Evolutionary conservation across 805 yeast species (phyloP).

Genomic region (Lipomyces anomalus): DNA sequence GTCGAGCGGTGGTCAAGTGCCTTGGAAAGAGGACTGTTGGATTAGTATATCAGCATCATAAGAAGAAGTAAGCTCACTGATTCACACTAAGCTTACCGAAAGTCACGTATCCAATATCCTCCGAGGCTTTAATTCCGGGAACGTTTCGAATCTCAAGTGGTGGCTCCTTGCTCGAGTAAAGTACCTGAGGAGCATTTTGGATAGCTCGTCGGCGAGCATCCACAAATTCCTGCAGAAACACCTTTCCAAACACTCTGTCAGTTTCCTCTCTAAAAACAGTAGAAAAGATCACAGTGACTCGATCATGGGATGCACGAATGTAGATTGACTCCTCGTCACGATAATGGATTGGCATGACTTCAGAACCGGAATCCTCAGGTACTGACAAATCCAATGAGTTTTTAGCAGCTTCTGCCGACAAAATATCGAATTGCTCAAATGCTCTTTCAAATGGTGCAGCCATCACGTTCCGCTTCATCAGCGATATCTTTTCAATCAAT

Average conservation of each 20-base stretch:
- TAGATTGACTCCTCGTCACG: constrained; percentile 91
- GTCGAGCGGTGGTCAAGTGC: constrained; percentile 49
- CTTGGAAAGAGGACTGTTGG: constrained; percentile 39
- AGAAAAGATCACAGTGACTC: constrained; percentile 94
- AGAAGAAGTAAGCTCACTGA: not conserved
- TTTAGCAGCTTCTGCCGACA: constrained; percentile 42
- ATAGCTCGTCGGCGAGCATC: constrained; percentile 64
- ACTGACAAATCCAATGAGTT: constrained; percentile 37
- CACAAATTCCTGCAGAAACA: constrained; percentile 58
- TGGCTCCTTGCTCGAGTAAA: constrained; percentile 83
- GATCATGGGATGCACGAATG: constrained; percentile 85
- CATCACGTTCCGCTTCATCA: constrained; percentile 77
- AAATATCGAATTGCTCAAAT: constrained; percentile 66
- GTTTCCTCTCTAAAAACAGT: constrained; percentile 95
- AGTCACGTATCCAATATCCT: constrained; percentile 53
- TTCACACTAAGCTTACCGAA: constrained; percentile 37
- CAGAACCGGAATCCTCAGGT: constrained; percentile 43
- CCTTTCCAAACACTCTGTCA: constrained; percentile 84
- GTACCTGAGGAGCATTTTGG: constrained; percentile 97
- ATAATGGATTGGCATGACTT: constrained; percentile 67
- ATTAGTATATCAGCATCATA: not conserved
- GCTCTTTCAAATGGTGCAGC: constrained; percentile 93
- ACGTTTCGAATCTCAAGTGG: constrained; percentile 73
- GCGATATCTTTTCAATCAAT: constrained; percentile 59
- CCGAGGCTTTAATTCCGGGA: constrained; percentile 34